These are phyloP conservation scores for Edaphochlamys debaryana DNA, from an alignment of 139 green algal genomes.

Conservation along the genomic window DNA sequence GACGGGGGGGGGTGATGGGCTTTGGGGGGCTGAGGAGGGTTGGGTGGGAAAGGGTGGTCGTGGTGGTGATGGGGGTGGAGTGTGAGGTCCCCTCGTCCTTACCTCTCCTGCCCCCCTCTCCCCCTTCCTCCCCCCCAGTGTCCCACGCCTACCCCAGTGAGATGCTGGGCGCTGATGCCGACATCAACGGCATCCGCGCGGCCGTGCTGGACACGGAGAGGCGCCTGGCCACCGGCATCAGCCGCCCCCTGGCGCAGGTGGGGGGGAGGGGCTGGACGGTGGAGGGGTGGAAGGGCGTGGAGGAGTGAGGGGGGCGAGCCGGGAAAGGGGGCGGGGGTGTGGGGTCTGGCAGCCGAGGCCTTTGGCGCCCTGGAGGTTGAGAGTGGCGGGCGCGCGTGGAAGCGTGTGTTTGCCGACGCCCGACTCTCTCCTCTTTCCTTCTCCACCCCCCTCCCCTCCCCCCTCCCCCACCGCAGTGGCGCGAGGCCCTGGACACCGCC, in stretches of 20 bases:
- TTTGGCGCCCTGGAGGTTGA: too few relatives aligned
- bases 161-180: constrained; percentile 38
- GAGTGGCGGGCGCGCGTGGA: too few relatives aligned
- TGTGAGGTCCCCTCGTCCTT: not conserved
- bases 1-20: too few relatives aligned
- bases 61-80: not conserved
- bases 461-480: too few relatives aligned
- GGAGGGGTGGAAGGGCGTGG: too few relatives aligned
- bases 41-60: not conserved
- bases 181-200: constrained; percentile 33
- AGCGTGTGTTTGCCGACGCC: too few relatives aligned
- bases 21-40: not conserved
- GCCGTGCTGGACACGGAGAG: constrained; percentile 35
- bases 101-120: not conserved
- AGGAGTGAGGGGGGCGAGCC: too few relatives aligned
- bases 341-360: too few relatives aligned
- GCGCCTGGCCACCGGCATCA: constrained; percentile 30
- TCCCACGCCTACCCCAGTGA: constrained; percentile 25
- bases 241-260: constrained; percentile 28
- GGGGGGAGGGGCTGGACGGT: too few relatives aligned
- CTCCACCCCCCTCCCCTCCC: too few relatives aligned
- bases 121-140: not conserved
- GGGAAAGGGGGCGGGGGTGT: too few relatives aligned
- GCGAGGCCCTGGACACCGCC: constrained; percentile 45
- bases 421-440: too few relatives aligned